These are phyloP conservation scores for Ambispora gerdemannii DNA, from an alignment of 192 early-diverging fungal genomes.

Conservation along the genomic window DNA sequence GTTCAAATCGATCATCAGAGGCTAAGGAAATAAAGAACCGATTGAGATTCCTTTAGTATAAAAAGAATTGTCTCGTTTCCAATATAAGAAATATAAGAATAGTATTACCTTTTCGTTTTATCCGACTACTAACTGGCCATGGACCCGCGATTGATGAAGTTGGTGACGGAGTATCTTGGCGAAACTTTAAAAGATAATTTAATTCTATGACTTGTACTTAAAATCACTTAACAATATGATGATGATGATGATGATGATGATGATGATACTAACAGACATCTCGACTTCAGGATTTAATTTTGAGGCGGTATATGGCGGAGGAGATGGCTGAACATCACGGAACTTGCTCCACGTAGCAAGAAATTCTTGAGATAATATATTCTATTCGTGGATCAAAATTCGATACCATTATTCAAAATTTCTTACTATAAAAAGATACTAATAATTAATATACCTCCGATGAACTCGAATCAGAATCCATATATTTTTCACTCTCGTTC, in stretches of 20 bases:
- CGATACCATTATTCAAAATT: not conserved
- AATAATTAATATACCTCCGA: constrained; percentile 9
- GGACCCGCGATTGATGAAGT: constrained; percentile 19
- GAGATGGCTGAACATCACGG: constrained; percentile 24
- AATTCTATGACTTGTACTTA: not conserved
- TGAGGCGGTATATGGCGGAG: constrained; percentile 22
- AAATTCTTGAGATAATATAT: constrained; percentile 11
- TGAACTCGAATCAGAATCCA: constrained; percentile 1
- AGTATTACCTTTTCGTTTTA: constrained; percentile 30
- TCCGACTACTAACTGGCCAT: constrained; percentile 21
- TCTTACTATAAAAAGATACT: too few relatives aligned
- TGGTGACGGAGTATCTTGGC: constrained; percentile 29
- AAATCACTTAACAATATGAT: not conserved
- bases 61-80: too few relatives aligned
- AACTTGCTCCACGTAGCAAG: constrained; percentile 26
- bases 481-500: constrained; percentile 21
- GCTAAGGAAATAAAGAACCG: not conserved
- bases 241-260: not conserved
- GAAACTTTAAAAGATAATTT: constrained; percentile 10
- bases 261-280: constrained; percentile 5
- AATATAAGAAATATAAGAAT: too few relatives aligned
- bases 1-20: constrained; percentile 30
- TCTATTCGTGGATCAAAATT: not conserved
- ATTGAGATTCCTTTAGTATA: not conserved
- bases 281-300: constrained; percentile 30